Evolutionary conservation across 176 grass and related monocot species (phyloP), one percentile per base, ranked within the genome.

Genomic region (Phyllostachys edulis): DNA sequence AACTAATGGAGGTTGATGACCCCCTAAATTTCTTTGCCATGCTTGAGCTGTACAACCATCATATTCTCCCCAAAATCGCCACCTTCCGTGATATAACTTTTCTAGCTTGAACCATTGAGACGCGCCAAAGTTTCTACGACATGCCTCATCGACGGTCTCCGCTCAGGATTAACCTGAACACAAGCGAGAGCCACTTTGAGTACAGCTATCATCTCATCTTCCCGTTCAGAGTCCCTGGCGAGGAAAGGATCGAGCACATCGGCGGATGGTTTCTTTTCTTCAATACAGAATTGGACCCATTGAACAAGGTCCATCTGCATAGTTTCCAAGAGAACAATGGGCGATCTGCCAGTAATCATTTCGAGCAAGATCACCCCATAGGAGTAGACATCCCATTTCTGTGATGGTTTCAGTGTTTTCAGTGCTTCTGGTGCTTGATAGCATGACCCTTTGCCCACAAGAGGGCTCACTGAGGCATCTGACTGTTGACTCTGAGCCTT

Each of bases 331-430:
- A 95, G 84, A 75, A 89, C 64, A 10, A 80, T 5, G 10, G 93
- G 93, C 0, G 89, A 91, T 68, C 76, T 87, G 50, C 93, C 91
- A 0, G 96, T 88, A 12, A 98, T 92, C 82, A 98, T 84, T 90
- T 95, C 96, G 3, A 98, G 88, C 81, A 98, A 85, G 63, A 98
- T 86, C 73, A 93, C 91, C 12, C 96, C 96, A 16, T 87, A 98
- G 7, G 96, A 98, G 78, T 95, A 98, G 54, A 90, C 80, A 80
- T 98, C 96, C 95, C 96, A 98, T 80, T 98, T 98, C 56, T 98
- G 96, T n/a, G 96, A 98, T 36, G 96, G 96, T 75, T 98, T 98
- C 21, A 95, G 51, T 9, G 93, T 98, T 62, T 89, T 91, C 49
- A 92, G 52, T 1, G 93, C 92, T 79, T 98, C 96, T 44, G 91